Evolutionary conservation across 371 early-diverging fungal species (phyloP).

Genomic region (Mortierella sp.): DNA sequence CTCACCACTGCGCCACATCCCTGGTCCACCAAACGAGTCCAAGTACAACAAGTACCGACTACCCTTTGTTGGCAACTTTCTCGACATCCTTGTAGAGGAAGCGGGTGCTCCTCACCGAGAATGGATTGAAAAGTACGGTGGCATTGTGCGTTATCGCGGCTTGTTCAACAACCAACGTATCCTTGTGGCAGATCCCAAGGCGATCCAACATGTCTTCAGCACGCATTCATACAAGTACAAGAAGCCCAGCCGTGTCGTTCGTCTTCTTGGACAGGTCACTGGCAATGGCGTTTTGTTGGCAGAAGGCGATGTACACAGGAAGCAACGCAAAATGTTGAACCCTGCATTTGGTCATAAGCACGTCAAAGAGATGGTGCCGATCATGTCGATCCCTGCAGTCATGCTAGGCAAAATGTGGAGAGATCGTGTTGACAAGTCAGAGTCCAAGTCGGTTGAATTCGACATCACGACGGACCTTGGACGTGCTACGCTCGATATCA

Average conservation of each 20-base stretch:
- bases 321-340: slow-evolving; percentile 75
- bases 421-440: slow-evolving; percentile 22
- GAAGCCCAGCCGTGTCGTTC: slow-evolving; percentile 52
- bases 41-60: slow-evolving; percentile 47
- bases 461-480: slow-evolving; percentile 21
- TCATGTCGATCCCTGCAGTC: slow-evolving; percentile 29
- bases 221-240: slow-evolving; percentile 63
- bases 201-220: slow-evolving; percentile 62
- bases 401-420: slow-evolving; percentile 31
- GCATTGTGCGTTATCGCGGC: slow-evolving; percentile 60
- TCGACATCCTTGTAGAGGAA: slow-evolving; percentile 61
- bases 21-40: slow-evolving; percentile 67
- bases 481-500: slow-evolving; percentile 34
- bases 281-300: slow-evolving; percentile 68
- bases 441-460: slow-evolving; percentile 15
- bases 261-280: slow-evolving; percentile 54
- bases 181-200: slow-evolving; percentile 61
- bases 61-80: slow-evolving; percentile 66
- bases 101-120: slow-evolving; percentile 59
- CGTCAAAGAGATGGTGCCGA: slow-evolving; percentile 53
- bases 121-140: slow-evolving; percentile 69
- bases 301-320: slow-evolving; percentile 69
- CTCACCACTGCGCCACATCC: slow-evolving; percentile 59
- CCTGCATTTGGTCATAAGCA: slow-evolving; percentile 69
- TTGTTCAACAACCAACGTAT: slow-evolving; percentile 62